phyloP scores from a whole-genome alignment of 768 basidiomycete species.

The Suillus cothurnatus region DNA sequence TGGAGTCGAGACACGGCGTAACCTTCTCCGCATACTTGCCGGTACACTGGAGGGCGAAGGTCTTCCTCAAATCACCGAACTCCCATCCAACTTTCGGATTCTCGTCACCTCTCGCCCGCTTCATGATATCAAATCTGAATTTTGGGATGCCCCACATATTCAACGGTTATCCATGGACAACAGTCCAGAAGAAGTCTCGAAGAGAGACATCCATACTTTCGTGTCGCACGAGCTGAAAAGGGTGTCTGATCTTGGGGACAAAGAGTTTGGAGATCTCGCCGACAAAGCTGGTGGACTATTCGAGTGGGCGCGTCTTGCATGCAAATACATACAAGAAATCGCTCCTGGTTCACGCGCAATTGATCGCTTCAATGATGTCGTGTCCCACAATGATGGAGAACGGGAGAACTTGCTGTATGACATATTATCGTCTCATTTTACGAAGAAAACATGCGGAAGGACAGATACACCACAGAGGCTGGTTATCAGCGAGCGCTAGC shows the following conservation, averaged over 20 bases:
- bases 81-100: conserved; percentile 14
- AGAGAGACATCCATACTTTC: neutral
- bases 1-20: conserved; percentile 9
- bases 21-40: conserved; percentile 25
- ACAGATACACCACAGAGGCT: neutral
- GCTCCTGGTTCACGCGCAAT: neutral
- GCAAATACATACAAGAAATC: neutral
- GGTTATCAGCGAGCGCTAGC: neutral
- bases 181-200: neutral
- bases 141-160: neutral
- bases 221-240: neutral
- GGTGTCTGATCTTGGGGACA: neutral
- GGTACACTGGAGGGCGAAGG: neutral
- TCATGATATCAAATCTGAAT: neutral
- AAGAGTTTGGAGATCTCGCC: neutral
- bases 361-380: conserved; percentile 1
- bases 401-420: neutral
- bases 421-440: neutral
- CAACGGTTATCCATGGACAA: neutral
- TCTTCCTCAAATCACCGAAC: neutral
- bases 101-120: conserved; percentile 15
- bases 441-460: neutral
- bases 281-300: conserved; percentile 9
- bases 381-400: neutral
- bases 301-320: conserved; percentile 15